A percentile compares a stretch with the other conserved stretches of the same genome.
These are phyloP conservation scores for Lasiosphaeria ovina DNA, from an alignment of 495 filamentous ascomycete species.

Conservation along the genomic window DNA sequence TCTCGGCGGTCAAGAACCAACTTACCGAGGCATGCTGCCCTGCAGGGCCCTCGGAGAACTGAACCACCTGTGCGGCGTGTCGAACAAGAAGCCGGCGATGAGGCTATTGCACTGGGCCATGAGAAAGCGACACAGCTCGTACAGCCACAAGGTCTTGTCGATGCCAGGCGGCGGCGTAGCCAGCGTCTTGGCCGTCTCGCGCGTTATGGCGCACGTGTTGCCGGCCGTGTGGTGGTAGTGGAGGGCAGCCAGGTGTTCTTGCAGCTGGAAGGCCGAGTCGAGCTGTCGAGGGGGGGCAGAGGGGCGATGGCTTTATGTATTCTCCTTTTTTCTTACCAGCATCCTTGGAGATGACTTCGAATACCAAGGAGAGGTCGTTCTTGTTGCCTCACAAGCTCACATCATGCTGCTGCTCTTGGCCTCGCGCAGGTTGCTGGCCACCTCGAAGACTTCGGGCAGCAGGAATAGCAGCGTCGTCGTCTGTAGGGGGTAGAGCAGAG, in stretches of 20 bases:
- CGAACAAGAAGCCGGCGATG: constrained; percentile 87
- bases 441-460: constrained; percentile 62
- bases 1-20: too few relatives aligned
- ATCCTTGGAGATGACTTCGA: too few relatives aligned
- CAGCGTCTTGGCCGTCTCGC: constrained; percentile 67
- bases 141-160: constrained; percentile 88
- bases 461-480: constrained; percentile 59
- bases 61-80: constrained; percentile 74
- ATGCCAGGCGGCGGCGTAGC: constrained; percentile 75
- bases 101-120: constrained; percentile 89
- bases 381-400: too few relatives aligned
- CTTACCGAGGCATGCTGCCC: too few relatives aligned
- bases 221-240: constrained; percentile 73
- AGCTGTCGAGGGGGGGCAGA: constrained; percentile 50
- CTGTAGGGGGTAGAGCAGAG: constrained; percentile 58
- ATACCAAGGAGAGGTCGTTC: too few relatives aligned
- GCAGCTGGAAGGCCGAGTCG: constrained; percentile 95
- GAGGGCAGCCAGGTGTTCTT: constrained; percentile 93
- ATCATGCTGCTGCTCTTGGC: constrained; percentile 56
- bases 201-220: constrained; percentile 65
- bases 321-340: too few relatives aligned
- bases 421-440: constrained; percentile 59
- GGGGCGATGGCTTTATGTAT: too few relatives aligned
- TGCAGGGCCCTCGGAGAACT: too few relatives aligned
- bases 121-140: constrained; percentile 93